Evolutionary conservation across 352 stramenopile genomes (phyloP).

Genomic region (Phytophthora rubi): DNA sequence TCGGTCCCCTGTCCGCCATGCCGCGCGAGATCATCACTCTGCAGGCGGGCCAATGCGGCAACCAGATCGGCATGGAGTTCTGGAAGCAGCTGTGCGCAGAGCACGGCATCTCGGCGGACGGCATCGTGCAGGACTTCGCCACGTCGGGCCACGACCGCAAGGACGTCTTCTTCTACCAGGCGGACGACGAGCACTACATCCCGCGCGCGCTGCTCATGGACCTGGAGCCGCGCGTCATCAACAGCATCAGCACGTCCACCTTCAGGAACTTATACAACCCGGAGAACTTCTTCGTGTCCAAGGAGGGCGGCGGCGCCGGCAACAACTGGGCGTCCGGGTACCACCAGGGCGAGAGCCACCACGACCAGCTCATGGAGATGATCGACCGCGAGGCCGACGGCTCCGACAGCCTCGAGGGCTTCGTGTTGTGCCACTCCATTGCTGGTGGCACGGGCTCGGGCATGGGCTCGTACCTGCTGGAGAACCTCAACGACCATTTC

Average conservation of each 20-base stretch:
- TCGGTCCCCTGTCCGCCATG: slow-evolving; percentile 57
- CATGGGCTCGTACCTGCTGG: slow-evolving; percentile 99
- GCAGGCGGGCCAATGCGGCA: slow-evolving; percentile 99
- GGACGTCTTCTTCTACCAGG: slow-evolving; percentile 99
- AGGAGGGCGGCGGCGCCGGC: slow-evolving; percentile 90
- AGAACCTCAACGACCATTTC: slow-evolving; percentile 99
- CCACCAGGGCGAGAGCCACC: slow-evolving; percentile 92
- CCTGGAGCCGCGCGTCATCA: slow-evolving; percentile 95
- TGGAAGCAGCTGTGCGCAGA: slow-evolving; percentile 99
- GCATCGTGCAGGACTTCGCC: slow-evolving; percentile 95
- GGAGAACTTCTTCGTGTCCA: slow-evolving; percentile 98
- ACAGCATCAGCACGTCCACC: slow-evolving; percentile 91
- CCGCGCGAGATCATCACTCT: slow-evolving; percentile 99
- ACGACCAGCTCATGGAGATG: slow-evolving; percentile 99
- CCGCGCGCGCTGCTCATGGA: slow-evolving; percentile 98
- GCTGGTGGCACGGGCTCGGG: slow-evolving; percentile 98
- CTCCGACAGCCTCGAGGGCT: slow-evolving; percentile 96
- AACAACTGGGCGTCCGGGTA: slow-evolving; percentile 96
- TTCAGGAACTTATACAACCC: slow-evolving; percentile 99
- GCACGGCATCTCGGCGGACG: slow-evolving; percentile 98
- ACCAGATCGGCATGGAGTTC: slow-evolving; percentile 99
- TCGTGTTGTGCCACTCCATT: slow-evolving; percentile 99
- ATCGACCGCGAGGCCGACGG: slow-evolving; percentile 98
- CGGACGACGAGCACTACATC: slow-evolving; percentile 99
- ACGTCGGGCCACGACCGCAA: slow-evolving; percentile 96